Conservation (phyloP, 2,329 filamentous ascomycete genomes). For the Cucurbitaria berberidis region DNA sequence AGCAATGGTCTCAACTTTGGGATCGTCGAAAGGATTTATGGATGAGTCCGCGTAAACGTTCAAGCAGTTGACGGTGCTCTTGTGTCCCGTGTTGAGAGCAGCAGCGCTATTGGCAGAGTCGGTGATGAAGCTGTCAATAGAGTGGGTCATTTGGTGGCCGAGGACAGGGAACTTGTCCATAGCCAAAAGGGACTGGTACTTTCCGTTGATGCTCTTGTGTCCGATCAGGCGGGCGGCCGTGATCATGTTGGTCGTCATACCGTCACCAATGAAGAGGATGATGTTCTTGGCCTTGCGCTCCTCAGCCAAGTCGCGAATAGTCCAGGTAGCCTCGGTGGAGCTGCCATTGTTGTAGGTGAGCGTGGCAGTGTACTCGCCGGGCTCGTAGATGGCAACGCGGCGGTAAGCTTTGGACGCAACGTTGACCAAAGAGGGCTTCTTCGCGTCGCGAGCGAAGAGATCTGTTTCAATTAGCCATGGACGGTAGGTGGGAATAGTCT, state of each 20-base stretch:
- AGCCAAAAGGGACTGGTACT: constrained; percentile 76
- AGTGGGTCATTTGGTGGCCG: constrained; percentile 88
- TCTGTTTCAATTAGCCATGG: constrained; percentile 56
- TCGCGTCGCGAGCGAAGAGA: constrained; percentile 75
- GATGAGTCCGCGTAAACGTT: constrained; percentile 83
- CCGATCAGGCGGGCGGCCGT: constrained; percentile 80
- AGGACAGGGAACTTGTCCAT: constrained; percentile 86
- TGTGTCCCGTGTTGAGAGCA: constrained; percentile 82
- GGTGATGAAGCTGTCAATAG: constrained; percentile 83
- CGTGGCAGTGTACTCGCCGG: constrained; percentile 78
- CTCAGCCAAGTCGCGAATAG: constrained; percentile 72
- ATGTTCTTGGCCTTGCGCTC: constrained; percentile 83
- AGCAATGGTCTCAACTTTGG: constrained; percentile 83
- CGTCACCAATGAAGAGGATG: constrained; percentile 80
- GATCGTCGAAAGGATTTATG: constrained; percentile 75
- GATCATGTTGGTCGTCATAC: constrained; percentile 76
- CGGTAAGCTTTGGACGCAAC: constrained; percentile 82
- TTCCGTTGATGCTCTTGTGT: constrained; percentile 83
- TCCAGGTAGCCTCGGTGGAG: constrained; percentile 76
- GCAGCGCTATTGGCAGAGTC: constrained; percentile 86
- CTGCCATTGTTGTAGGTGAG: constrained; percentile 76
- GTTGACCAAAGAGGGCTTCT: constrained; percentile 74
- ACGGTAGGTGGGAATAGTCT: too few relatives aligned
- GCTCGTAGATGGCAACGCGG: constrained; percentile 75
- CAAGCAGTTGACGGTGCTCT: constrained; percentile 81